Evolutionary conservation across 805 yeast genomes (phyloP), one percentile per base, ranked within the genome.

Genomic region (Sugiyamaella americana): DNA sequence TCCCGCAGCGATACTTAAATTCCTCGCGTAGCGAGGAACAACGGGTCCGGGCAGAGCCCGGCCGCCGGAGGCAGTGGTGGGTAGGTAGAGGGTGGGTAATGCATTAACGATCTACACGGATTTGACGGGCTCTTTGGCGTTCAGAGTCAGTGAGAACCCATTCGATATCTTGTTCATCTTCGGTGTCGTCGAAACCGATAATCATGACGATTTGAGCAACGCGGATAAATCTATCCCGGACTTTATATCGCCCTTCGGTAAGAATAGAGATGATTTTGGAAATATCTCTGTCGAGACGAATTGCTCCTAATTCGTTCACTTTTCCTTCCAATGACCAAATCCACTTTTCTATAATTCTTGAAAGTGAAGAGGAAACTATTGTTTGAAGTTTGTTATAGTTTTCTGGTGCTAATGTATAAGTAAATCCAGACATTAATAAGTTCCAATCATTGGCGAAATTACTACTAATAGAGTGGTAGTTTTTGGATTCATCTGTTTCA

Each of bases 61-160:
- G 32, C 32, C 32, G 32, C 32, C 32, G 32, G 32, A 26, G 32
- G 32, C 32, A 26, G 32, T 13, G 32, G 13, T 8, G 32, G 32
- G 32, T 8, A 8, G 11, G 13, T 8, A 26, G 32, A 26, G 8
- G 8, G 32, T 8, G 32, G 32, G 8, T 8, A 8, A 26, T 26
- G n/a, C 13, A 8, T 26, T 26, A 26, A 13, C 32, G 32, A 24
- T 53, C 58, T 11, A 57, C 57, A 30, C 60, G 40, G 8, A 60
- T 52, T 20, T 40, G 30, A 13, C 56, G 21, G 3, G 62, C 61
- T 23, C 48, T 32, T 26, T 38, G 52, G 53, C 93, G 72, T 56
- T 89, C 96, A 37, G 74, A 76, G 2, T 87, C 87, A 6, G 87
- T 80, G 52, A 89, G 67, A 1, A 82, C 81, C 96, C 96, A 88